Conservation (phyloP, 192 early-diverging fungal species). For the Coemansia sp. region DNA sequence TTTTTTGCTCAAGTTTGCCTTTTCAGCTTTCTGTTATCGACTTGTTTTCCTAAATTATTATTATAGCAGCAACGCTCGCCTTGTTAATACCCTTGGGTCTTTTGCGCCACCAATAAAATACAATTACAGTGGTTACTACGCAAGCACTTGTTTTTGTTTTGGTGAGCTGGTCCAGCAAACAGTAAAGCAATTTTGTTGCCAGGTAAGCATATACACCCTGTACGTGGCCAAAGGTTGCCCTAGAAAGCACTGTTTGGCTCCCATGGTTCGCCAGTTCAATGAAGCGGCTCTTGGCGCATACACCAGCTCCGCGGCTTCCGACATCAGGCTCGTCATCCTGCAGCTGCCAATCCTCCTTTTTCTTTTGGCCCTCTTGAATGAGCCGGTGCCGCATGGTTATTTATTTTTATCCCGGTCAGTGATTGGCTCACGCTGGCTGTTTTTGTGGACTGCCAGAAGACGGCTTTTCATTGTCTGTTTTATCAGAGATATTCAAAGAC, state of each 20-base stretch:
- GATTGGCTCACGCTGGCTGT: slow-evolving; percentile 3
- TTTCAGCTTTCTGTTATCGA: too few species aligned
- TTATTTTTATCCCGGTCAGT: too few species aligned
- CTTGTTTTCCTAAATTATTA: too few species aligned
- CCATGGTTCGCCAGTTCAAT: neutral
- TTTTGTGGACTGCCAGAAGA: neutral
- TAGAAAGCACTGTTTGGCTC: too few species aligned
- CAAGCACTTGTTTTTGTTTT: slow-evolving; percentile 8
- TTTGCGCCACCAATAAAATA: too few species aligned
- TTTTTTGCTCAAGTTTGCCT: too few species aligned
- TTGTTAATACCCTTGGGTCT: too few species aligned
- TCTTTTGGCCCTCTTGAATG: neutral
- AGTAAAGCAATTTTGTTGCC: neutral
- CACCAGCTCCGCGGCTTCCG: neutral
- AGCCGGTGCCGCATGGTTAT: neutral
- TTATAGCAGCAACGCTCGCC: too few species aligned
- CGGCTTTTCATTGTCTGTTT: neutral
- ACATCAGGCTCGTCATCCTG: neutral
- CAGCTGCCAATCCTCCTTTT: neutral
- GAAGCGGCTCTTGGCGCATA: neutral
- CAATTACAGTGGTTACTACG: too few species aligned
- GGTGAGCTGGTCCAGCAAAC: neutral
- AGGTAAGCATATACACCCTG: neutral
- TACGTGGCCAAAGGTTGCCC: too few species aligned
- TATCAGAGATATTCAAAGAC: neutral